phyloP scores from a whole-genome alignment of 768 basidiomycete genomes.

The Collybia sp. region DNA sequence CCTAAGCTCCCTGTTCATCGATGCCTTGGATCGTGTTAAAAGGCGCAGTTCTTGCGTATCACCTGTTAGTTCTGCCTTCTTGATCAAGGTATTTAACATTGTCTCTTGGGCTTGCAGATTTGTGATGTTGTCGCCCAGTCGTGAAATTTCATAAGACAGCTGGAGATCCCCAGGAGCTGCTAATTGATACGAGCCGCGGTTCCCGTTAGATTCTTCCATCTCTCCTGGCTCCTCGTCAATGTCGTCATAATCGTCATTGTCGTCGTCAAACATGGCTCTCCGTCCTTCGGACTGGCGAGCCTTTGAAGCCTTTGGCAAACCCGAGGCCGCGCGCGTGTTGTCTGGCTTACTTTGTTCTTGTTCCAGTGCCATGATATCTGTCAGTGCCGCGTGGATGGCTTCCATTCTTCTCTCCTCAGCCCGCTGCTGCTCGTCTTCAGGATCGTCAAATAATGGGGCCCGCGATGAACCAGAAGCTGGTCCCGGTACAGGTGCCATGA shows the following conservation, averaged over 20 bases:
- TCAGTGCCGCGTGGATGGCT: slow-evolving; percentile 93
- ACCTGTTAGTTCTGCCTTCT: slow-evolving; percentile 92
- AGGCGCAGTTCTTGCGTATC: slow-evolving; percentile 83
- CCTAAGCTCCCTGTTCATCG: slow-evolving; percentile 78
- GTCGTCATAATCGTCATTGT: slow-evolving; percentile 45
- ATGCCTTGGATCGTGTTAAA: slow-evolving; percentile 75
- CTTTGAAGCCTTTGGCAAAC: slow-evolving; percentile 3
- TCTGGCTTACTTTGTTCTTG: slow-evolving; percentile 35
- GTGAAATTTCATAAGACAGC: slow-evolving; percentile 79
- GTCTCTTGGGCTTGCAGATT: slow-evolving; percentile 77
- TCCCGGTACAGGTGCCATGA: slow-evolving; percentile 71
- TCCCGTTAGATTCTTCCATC: slow-evolving; percentile 34
- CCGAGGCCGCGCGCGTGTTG: background rate
- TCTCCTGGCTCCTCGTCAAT: slow-evolving; percentile 34
- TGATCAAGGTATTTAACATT: slow-evolving; percentile 84
- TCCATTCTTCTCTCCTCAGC: slow-evolving; percentile 86
- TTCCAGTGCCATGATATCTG: slow-evolving; percentile 91
- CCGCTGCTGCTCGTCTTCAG: slow-evolving; percentile 64
- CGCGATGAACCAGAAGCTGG: slow-evolving; percentile 48
- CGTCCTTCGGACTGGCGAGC: slow-evolving; percentile 13
- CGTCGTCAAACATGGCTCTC: slow-evolving; percentile 31
- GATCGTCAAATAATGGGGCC: slow-evolving; percentile 78
- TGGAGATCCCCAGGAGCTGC: slow-evolving; percentile 90
- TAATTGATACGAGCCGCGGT: slow-evolving; percentile 57
- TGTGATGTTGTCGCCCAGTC: slow-evolving; percentile 69